Base-by-base conservation (phyloP, 495 filamentous ascomycete species). In the Cudoniella acicularis region DNA sequence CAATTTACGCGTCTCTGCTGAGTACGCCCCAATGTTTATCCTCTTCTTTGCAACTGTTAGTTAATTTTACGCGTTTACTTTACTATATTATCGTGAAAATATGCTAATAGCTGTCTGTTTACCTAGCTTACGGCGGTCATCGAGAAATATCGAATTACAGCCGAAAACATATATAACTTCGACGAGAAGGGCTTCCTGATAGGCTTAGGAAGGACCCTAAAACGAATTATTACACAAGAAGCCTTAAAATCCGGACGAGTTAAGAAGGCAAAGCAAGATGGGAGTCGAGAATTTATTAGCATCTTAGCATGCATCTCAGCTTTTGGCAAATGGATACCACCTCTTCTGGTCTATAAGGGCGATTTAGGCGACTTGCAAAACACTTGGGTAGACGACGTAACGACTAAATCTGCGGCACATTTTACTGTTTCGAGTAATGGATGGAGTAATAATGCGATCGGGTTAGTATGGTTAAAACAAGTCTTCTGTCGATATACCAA, bases 161-260 rank as follows among this genome's bases (percentile, higher is more conserved):
- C n/a, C n/a, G n/a, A n/a, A n/a, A n/a, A n/a, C n/a, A n/a, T n/a
- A n/a, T n/a, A n/a, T n/a, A n/a, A n/a, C n/a, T n/a, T n/a, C n/a
- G n/a, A n/a, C n/a, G n/a, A n/a, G n/a, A n/a, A n/a, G n/a, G n/a
- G n/a, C n/a, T 57, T 46, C 6, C 26, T 57, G 6, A 49, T 57
- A 26, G 24, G 46, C 17, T 43, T 53, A 43, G 66, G 68, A 47
- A 10, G 36, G 2, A 20, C 30, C 9, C 49, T 54, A 25, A 64
- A 67, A 59, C 62, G 74, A 54, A 49, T 72, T 60, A 76, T 63
- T 46, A 47, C 30, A 18, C 1, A 6, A 10, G 10, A 18, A 20
- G 57, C 22, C 13, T 54, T 25, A 3, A n/a, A 59, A 53, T 53
- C 11, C 1, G 57, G 30, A 1, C 48, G 57, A n/a, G 23, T 59